A percentile compares a stretch with the other conserved stretches of the same genome.
phyloP scores from a whole-genome alignment of 1,284 basidiomycete species.

The Cryptococcus floricola region DNA sequence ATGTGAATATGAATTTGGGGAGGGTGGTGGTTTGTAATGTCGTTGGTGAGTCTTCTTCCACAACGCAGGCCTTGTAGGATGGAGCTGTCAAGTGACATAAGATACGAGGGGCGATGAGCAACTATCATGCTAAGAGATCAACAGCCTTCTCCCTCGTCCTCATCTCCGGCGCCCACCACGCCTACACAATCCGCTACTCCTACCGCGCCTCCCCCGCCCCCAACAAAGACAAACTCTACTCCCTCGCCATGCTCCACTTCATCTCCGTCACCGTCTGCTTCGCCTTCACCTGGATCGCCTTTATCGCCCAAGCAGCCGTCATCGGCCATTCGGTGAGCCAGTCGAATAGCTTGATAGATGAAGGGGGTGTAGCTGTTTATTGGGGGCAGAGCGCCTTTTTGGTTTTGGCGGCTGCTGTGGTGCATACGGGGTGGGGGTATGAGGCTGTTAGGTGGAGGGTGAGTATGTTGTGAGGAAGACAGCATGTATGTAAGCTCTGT shows the following conservation, averaged over 20 bases:
- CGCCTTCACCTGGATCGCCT: conserved; percentile 36
- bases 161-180: conserved; percentile 25
- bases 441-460: conserved; percentile 38
- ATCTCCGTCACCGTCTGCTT: conserved; percentile 30
- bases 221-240: conserved; percentile 34
- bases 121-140: too few relatives aligned
- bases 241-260: conserved; percentile 29
- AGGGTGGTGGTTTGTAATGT: conserved; percentile 25
- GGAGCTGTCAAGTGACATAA: not conserved
- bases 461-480: conserved; percentile 2
- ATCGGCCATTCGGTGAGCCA: conserved; percentile 25
- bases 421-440: conserved; percentile 38
- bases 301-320: conserved; percentile 34
- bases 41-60: conserved; percentile 11
- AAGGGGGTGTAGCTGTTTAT: conserved; percentile 22
- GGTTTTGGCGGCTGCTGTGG: conserved; percentile 31
- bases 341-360: conserved; percentile 16
- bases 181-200: conserved; percentile 36
- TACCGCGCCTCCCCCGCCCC: conserved; percentile 25
- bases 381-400: conserved; percentile 36
- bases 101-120: not conserved
- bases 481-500: too few relatives aligned
- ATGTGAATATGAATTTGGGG: conserved; percentile 25
- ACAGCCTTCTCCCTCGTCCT: conserved; percentile 32
- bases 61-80: not conserved